Evolutionary conservation across 345 rosid genomes (phyloP), one percentile per base, ranked within the genome.

Genomic region (Gynandropsis gynandra): DNA sequence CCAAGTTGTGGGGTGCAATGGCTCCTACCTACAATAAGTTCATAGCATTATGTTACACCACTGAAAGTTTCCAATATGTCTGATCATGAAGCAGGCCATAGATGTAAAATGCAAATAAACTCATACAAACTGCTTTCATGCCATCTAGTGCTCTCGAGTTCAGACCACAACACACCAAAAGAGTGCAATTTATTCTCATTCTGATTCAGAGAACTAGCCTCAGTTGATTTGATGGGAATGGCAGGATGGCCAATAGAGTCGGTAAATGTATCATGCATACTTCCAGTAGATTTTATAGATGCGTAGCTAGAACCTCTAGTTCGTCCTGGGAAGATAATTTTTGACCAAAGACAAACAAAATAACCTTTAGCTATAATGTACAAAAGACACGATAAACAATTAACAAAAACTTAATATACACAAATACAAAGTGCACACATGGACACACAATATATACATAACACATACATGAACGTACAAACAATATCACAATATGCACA

Each of bases 141-240:
- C n/a, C n/a, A n/a, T n/a, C 61, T 57, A 54, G 79, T 37, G 37
- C 69, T 71, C 54, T 63, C 72, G 38, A 77, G 73, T 65, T 83
- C 79, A 27, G 92, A 80, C 84, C 73, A 71, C 73, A 75, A 54
- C 50, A 78, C 66, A 54, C 84, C 82, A 70, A 80, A 80, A 7
- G 79, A 84, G 60, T 78, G 84, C 67, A 77, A 36, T 51, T 68
- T 75, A 48, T 72, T 74, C 44, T 78, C 79, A 50, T 38, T 62
- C 68, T 72, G 79, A 66, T 56, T 42, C 42, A 18, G 61, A 47
- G 60, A 17, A 56, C 44, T 47, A 58, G 52, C 48, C 42, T 61
- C 60, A 16, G 74, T 51, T 33, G 57, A 55, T 45, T 72, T 78
- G 64, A 59, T 68, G 36, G 64, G 42, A 46, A 61, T 42, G 18